Evolutionary conservation across 2,329 filamentous ascomycete genomes (phyloP).

Genomic region (Alternaria longipes): DNA sequence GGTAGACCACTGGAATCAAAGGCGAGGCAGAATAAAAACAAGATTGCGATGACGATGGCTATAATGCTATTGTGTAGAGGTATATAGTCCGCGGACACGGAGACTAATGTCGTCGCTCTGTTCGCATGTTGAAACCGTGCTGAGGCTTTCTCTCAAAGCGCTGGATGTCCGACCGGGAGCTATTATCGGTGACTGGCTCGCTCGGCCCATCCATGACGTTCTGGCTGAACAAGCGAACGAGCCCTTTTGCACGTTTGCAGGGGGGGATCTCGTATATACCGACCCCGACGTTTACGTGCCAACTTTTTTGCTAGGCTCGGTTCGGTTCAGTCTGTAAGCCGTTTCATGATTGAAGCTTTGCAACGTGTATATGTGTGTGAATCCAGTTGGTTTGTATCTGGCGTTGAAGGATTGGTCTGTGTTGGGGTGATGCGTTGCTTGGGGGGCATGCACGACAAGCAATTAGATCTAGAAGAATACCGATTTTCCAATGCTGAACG

Average conservation of each 20-base stretch:
- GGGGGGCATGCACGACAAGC: background rate
- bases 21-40: background rate
- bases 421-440: background rate
- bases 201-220: constrained; percentile 27
- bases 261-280: constrained; percentile 12
- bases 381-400: accelerated
- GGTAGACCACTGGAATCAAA: no score
- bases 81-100: background rate
- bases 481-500: background rate
- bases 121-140: background rate
- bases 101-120: background rate
- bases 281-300: constrained; percentile 16
- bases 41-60: background rate
- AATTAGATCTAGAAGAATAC: background rate
- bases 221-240: constrained; percentile 9
- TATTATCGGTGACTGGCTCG: background rate
- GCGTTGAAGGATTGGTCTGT: no score
- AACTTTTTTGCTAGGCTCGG: constrained; percentile 13
- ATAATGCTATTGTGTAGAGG: background rate
- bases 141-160: background rate
- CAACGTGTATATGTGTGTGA: background rate
- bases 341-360: background rate
- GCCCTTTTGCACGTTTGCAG: constrained; percentile 3
- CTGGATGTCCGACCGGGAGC: background rate
- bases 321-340: background rate